These are phyloP conservation scores for Vigna nakashimae DNA, from an alignment of 306 rosid species.

Conservation along the genomic window DNA sequence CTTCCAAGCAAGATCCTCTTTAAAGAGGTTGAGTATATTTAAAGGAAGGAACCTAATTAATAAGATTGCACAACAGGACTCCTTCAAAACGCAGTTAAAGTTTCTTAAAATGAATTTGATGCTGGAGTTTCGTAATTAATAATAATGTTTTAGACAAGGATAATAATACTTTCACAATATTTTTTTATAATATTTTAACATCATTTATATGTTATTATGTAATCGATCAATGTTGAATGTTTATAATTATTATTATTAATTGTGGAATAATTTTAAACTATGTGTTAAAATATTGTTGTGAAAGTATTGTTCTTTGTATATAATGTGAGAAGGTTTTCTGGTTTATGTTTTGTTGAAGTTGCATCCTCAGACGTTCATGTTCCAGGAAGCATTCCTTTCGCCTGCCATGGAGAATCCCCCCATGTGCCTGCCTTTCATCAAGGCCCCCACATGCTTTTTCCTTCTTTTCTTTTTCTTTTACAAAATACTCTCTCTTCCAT, in stretches of 20 bases:
- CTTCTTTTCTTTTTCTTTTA: conserved; percentile 20
- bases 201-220: too few species aligned
- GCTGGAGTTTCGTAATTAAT: too few species aligned
- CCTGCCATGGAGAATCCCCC: conserved; percentile 43
- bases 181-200: too few species aligned
- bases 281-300: too few species aligned
- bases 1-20: conserved; percentile 58
- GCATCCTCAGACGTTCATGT: conserved; percentile 37
- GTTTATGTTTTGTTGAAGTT: conserved; percentile 41
- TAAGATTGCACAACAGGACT: conserved; percentile 7
- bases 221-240: too few species aligned
- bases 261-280: too few species aligned
- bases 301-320: too few species aligned
- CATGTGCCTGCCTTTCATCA: conserved; percentile 50
- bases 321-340: not conserved
- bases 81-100: conserved; percentile 40
- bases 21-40: conserved; percentile 42
- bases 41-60: conserved; percentile 46
- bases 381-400: conserved; percentile 39
- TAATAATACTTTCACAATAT: too few species aligned
- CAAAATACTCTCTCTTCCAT: conserved; percentile 20
- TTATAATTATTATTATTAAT: too few species aligned
- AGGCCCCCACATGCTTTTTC: conserved; percentile 35
- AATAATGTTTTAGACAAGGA: too few species aligned
- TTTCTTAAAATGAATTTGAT: not conserved